Percentiles rank a stretch among this genome's conserved stretches.
Conservation (phyloP, 2,329 filamentous ascomycete genomes). For the Dothideomycetes sp. region DNA sequence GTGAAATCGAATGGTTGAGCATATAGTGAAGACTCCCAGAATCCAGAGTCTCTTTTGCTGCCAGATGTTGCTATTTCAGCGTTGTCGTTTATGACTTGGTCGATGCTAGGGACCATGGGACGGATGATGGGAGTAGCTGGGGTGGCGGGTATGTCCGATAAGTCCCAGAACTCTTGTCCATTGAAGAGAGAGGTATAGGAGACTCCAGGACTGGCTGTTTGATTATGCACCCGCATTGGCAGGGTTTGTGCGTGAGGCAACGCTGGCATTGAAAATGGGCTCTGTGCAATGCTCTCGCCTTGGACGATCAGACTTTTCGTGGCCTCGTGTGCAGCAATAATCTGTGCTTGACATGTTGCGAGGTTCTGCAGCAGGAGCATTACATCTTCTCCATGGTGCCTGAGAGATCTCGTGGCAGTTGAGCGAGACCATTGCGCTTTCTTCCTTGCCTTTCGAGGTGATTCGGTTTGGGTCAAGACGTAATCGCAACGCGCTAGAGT, state of each 20-base stretch:
- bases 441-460: background rate
- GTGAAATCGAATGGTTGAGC: conserved; percentile 5
- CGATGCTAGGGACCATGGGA: background rate
- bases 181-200: background rate
- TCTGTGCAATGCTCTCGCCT: background rate
- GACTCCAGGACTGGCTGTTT: background rate
- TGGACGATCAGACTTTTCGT: background rate
- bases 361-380: background rate
- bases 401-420: background rate
- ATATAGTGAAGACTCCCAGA: conserved; percentile 4
- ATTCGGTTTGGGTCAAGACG: background rate
- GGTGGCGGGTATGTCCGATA: background rate
- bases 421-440: conserved; percentile 4
- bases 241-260: background rate
- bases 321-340: background rate
- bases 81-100: too few relatives aligned
- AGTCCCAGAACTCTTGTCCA: background rate
- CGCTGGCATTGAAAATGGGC: background rate
- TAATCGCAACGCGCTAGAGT: background rate
- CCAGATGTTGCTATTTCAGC: background rate
- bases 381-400: background rate
- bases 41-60: conserved; percentile 3
- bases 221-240: background rate
- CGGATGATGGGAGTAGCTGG: background rate
- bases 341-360: conserved; percentile 2